phyloP scores from a whole-genome alignment of 2,329 filamentous ascomycete species.

The Lojkania enalia region DNA sequence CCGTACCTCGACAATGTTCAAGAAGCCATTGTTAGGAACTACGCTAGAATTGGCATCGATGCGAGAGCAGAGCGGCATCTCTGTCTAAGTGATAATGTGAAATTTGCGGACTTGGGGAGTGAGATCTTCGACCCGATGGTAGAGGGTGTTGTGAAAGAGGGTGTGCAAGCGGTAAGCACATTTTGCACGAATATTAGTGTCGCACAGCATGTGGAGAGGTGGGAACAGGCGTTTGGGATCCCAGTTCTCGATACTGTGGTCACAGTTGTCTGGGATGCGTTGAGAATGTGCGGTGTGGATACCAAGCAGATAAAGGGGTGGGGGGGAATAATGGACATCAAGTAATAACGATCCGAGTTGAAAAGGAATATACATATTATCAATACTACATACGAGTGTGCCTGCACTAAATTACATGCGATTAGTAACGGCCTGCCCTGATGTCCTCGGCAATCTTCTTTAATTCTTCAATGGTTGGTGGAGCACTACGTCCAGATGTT shows the following conservation, averaged over 20 bases:
- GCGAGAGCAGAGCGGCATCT: conserved; percentile 38
- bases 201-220: conserved; percentile 43
- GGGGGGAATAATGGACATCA: conserved; percentile 36
- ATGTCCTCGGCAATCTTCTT: conserved; percentile 28
- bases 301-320: conserved; percentile 35
- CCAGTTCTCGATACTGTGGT: conserved; percentile 49
- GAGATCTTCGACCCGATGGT: conserved; percentile 33
- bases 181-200: conserved; percentile 52
- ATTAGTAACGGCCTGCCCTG: conserved; percentile 22
- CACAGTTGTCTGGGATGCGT: conserved; percentile 49
- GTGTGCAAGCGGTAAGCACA: conserved; percentile 43
- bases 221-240: conserved; percentile 45
- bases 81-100: conserved; percentile 42
- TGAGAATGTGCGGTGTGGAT: conserved; percentile 39
- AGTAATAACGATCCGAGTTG: too few relatives aligned
- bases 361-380: too few relatives aligned
- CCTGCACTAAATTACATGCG: background rate
- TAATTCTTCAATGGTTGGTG: conserved; percentile 27
- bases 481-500: conserved; percentile 10
- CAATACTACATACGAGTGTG: background rate
- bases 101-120: conserved; percentile 43
- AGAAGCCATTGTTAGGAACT: conserved; percentile 42
- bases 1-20: conserved; percentile 50
- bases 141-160: conserved; percentile 29
- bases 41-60: conserved; percentile 38